A percentile compares a stretch with the other conserved stretches of the same genome.
Evolutionary conservation across 495 filamentous ascomycete species (phyloP).

Genomic region (Lophium mytilinum): DNA sequence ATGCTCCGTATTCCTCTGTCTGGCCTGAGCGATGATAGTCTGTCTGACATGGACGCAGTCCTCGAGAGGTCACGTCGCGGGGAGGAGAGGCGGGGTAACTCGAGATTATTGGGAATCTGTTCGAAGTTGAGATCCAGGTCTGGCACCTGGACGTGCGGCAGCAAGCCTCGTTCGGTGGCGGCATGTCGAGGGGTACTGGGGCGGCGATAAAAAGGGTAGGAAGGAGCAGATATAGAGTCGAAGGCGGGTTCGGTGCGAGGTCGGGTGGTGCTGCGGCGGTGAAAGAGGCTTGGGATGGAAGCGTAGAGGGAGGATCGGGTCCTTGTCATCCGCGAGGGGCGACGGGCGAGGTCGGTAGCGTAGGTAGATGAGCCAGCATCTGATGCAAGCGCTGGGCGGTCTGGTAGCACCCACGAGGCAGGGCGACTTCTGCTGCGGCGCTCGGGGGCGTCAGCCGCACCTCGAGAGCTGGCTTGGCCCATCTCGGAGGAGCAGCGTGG

Average conservation of each 20-base stretch:
- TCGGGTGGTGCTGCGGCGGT: constrained; percentile 16
- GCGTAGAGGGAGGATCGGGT: constrained; percentile 22
- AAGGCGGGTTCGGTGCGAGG: constrained; percentile 10
- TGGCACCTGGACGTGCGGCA: constrained; percentile 20
- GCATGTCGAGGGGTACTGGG: constrained; percentile 12
- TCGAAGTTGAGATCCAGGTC: constrained; percentile 28
- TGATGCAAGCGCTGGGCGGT: constrained; percentile 3
- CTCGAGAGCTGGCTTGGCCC: constrained; percentile 24
- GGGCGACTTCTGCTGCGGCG: constrained; percentile 13
- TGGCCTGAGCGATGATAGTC: constrained; percentile 25
- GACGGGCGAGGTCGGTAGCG: constrained; percentile 11
- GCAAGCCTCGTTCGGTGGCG: constrained; percentile 10
- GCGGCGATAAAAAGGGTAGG: constrained; percentile 1
- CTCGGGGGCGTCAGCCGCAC: constrained; percentile 8
- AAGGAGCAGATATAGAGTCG: constrained; percentile 4
- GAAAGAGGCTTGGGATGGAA: constrained; percentile 21
- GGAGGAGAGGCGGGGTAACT: not conserved
- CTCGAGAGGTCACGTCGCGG: constrained; percentile 14
- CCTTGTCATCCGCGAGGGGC: constrained; percentile 19
- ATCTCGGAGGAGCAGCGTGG: constrained; percentile 10
- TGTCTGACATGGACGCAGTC: constrained; percentile 13
- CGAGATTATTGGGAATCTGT: constrained; percentile 11
- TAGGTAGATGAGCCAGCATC: constrained; percentile 23
- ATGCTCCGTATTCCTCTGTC: constrained; percentile 31
- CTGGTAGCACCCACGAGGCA: constrained; percentile 16